These are phyloP conservation scores for Glycine latifolia DNA, from an alignment of 306 rosid species.

Conservation along the genomic window DNA sequence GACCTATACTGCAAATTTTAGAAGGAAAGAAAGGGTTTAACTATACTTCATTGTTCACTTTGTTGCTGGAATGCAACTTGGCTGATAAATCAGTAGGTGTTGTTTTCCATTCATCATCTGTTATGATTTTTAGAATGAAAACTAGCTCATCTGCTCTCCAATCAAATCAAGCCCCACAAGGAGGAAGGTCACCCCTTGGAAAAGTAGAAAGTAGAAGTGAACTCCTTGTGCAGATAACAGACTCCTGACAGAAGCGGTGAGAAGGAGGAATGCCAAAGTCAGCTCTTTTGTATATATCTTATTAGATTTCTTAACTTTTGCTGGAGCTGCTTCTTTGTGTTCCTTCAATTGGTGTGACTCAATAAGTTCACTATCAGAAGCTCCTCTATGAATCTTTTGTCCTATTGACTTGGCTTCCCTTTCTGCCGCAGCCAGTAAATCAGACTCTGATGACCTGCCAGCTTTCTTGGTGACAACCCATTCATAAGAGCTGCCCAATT, in stretches of 20 bases:
- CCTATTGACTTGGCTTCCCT: constrained; percentile 64
- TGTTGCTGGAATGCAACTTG: constrained; percentile 40
- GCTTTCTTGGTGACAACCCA: constrained; percentile 96
- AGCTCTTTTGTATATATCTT: constrained; percentile 86
- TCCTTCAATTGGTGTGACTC: constrained; percentile 65
- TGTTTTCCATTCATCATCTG: constrained; percentile 20
- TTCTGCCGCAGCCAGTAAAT: constrained; percentile 79
- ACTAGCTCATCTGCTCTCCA: constrained; percentile 89
- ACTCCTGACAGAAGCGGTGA: constrained; percentile 87
- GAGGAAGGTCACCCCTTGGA: constrained; percentile 95
- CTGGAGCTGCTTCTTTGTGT: constrained; percentile 55
- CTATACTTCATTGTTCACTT: constrained; percentile 43
- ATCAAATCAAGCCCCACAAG: constrained; percentile 97
- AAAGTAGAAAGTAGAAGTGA: constrained; percentile 93
- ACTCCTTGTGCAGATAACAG: constrained; percentile 93
- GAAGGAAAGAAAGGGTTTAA: constrained; percentile 26
- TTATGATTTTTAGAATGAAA: constrained; percentile 37
- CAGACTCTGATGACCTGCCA: constrained; percentile 90
- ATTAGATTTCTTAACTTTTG: constrained; percentile 68
- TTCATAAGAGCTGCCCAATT: constrained; percentile 93
- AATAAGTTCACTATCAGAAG: constrained; percentile 77
- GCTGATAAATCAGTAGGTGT: constrained; percentile 24
- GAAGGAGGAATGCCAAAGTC: constrained; percentile 85
- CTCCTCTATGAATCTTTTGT: constrained; percentile 68
- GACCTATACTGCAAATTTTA: constrained; percentile 20